A percentile compares a stretch with the other conserved stretches of the same genome.
These are phyloP conservation scores for Oryza glaberrima DNA, from an alignment of 176 grass and related monocot genomes.

Conservation along the genomic window DNA sequence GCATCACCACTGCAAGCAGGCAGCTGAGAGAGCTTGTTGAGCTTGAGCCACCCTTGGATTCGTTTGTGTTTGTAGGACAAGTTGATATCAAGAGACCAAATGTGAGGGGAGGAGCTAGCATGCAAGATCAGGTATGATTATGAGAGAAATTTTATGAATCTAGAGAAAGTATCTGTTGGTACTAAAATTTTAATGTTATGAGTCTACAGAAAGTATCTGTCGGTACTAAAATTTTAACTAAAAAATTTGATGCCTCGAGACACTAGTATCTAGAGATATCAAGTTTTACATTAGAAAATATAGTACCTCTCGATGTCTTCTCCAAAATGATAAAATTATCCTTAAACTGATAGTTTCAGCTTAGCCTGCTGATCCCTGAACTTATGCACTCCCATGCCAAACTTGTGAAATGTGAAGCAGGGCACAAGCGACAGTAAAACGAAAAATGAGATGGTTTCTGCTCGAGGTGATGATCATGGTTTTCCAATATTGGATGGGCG, in stretches of 20 bases:
- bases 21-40: slow-evolving; percentile 29
- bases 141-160: too few relatives aligned
- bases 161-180: too few relatives aligned
- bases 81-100: neutral
- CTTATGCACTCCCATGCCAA: neutral
- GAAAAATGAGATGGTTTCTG: neutral
- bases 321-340: too few relatives aligned
- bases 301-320: too few relatives aligned
- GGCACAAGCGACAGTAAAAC: neutral
- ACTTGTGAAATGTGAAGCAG: slow-evolving; percentile 38
- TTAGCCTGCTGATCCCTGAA: neutral
- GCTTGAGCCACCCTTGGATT: neutral
- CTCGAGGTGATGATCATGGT: neutral
- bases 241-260: too few relatives aligned
- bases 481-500: slow-evolving; percentile 20
- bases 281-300: too few relatives aligned
- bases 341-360: neutral
- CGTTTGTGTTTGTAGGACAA: neutral
- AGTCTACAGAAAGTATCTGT: too few relatives aligned
- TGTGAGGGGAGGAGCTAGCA: neutral
- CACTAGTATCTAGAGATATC: too few relatives aligned
- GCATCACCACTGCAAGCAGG: slow-evolving; percentile 44
- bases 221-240: too few relatives aligned
- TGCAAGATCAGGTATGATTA: slow-evolving; percentile 27
- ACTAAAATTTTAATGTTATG: too few relatives aligned